Conservation (phyloP, 1,284 basidiomycete genomes). For the Ganoderma lingzhi region DNA sequence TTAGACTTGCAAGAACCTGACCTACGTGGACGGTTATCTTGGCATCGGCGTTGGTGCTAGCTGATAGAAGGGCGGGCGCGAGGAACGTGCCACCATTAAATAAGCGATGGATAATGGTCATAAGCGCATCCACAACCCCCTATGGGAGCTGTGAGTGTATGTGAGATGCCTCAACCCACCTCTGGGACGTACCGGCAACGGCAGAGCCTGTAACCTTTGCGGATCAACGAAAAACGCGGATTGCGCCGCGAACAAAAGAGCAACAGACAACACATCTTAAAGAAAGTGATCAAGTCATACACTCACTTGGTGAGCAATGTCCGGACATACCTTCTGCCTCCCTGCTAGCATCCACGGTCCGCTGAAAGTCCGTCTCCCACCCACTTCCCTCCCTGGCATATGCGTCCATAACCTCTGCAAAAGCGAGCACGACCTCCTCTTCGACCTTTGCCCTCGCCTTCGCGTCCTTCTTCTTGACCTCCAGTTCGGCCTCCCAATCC, state of each 20-base stretch:
- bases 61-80: constrained; percentile 4
- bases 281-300: background rate
- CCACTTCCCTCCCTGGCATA: constrained; percentile 51
- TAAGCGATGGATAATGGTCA: constrained; percentile 50
- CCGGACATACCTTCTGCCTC: constrained; percentile 36
- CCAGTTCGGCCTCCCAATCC: constrained; percentile 53
- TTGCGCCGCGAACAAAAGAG: constrained; percentile 62
- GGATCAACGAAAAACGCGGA: constrained; percentile 61
- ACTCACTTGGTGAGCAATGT: background rate
- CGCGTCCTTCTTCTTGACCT: constrained; percentile 32
- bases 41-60: constrained; percentile 5
- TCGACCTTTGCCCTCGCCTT: constrained; percentile 53
- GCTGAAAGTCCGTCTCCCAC: constrained; percentile 75
- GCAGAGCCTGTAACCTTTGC: constrained; percentile 63
- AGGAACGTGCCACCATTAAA: constrained; percentile 26
- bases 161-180: background rate
- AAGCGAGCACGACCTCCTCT: constrained; percentile 68
- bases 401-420: constrained; percentile 77
- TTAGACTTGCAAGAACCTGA: background rate
- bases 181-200: constrained; percentile 50
- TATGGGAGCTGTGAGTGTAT: background rate
- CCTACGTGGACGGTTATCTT: constrained; percentile 17
- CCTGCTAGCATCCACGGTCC: constrained; percentile 47
- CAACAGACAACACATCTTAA: constrained; percentile 45
- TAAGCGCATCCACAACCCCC: constrained; percentile 51